phyloP scores from a whole-genome alignment of 2,329 filamentous ascomycete species.

The Aspergillus sp. region DNA sequence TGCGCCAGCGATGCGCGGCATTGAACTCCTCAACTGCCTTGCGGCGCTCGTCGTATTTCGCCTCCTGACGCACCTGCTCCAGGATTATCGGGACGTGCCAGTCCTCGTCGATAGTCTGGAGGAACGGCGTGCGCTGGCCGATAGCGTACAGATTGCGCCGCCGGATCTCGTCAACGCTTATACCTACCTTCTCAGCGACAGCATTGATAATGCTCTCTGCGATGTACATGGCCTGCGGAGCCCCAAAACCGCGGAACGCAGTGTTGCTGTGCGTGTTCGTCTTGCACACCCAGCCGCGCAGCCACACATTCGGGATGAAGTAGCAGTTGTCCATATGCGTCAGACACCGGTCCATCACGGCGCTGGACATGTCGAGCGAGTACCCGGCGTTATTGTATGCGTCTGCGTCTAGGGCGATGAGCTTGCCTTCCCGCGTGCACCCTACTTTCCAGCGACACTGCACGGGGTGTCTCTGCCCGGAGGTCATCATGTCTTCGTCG shows the following conservation, averaged over 20 bases:
- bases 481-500: slow-evolving; percentile 91
- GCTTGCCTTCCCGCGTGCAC: slow-evolving; percentile 89
- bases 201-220: slow-evolving; percentile 87
- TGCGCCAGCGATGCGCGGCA: slow-evolving; percentile 85
- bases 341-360: slow-evolving; percentile 81
- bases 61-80: slow-evolving; percentile 77
- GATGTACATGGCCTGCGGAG: slow-evolving; percentile 94
- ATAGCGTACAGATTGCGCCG: slow-evolving; percentile 83
- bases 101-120: slow-evolving; percentile 57
- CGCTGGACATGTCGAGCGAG: slow-evolving; percentile 67
- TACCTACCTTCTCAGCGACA: slow-evolving; percentile 80
- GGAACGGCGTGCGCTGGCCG: slow-evolving; percentile 23
- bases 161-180: slow-evolving; percentile 77
- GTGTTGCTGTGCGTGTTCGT: slow-evolving; percentile 98
- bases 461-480: slow-evolving; percentile 92
- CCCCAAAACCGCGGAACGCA: slow-evolving; percentile 94
- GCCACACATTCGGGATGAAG: slow-evolving; percentile 78
- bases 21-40: slow-evolving; percentile 78
- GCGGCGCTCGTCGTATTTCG: slow-evolving; percentile 68
- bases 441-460: slow-evolving; percentile 89
- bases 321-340: slow-evolving; percentile 90
- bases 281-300: slow-evolving; percentile 83
- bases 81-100: slow-evolving; percentile 98
- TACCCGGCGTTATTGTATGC: slow-evolving; percentile 94
- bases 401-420: slow-evolving; percentile 86